Base-by-base conservation (phyloP, 352 stramenopile genomes). In the Phytophthora foliorum region DNA sequence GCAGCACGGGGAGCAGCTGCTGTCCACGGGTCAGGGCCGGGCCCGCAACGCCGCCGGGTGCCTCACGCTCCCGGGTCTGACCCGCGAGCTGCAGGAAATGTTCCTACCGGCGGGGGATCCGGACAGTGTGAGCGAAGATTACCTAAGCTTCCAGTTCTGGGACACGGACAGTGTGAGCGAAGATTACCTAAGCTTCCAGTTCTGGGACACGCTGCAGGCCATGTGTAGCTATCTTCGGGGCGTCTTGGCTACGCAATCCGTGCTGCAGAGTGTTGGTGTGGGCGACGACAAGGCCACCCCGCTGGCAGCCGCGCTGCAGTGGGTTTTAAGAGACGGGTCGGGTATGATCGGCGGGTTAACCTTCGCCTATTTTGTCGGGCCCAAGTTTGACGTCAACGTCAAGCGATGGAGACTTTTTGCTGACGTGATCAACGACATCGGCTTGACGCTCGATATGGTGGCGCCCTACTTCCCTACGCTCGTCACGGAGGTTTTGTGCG, bases 321-420 rank as follows among this genome's bases (percentile, higher is more conserved):
- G 86, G 86, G 86, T 94, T 24, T 59, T 94, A 1, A 68, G 86
- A 13, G 86, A 94, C 63, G 86, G 86, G 34, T 92, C 84, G 22
- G 86, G 86, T 17, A 94, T 94, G 86, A 87, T 98, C 52, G 94
- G 92, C 11, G 95, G 94, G 11, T 82, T 99, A 24, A 77, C 95
- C 2, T 99, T 99, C 80, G 93, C 93, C n/a, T 99, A 98, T 75
- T 46, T 88, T 6, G 91, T 92, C 11, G 90, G 83, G 1, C 80
- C 84, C 0, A 88, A 97, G 42, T 98, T 99, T 63, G 96, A 99
- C 82, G 74, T 91, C 16, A 93, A 99, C 77, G 95, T 98, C 44
- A 98, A 98, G 81, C 89, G 98, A 77, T 99, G 97, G 89, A 82
- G 97, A 27, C 81, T 99, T 0, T 98, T 99, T 72, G 97, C 97